phyloP scores from a whole-genome alignment of 352 stramenopile genomes.

The Globisporangium spinosum region DNA sequence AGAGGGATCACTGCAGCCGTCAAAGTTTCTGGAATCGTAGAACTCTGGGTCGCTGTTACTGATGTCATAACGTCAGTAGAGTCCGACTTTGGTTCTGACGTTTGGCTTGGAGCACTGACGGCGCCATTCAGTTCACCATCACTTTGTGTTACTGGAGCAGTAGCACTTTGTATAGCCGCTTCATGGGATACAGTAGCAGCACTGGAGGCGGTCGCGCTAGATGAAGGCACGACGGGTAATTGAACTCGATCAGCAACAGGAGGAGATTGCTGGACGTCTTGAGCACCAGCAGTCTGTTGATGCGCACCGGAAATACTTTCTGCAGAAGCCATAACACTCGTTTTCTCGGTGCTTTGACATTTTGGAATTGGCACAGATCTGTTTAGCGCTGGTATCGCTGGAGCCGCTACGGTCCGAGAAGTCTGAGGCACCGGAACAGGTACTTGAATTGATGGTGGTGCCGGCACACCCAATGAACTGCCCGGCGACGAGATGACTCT shows the following conservation, averaged over 20 bases:
- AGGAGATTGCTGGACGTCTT: background rate
- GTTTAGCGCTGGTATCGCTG: background rate
- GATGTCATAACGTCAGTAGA: background rate
- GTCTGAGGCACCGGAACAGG: background rate
- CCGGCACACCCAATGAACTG: constrained; percentile 1
- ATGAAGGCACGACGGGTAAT: background rate
- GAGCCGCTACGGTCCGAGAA: background rate
- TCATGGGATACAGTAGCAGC: background rate
- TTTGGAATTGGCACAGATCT: background rate
- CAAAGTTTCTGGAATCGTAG: background rate
- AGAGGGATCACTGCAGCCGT: background rate
- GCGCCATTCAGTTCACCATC: background rate
- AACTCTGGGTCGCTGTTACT: background rate
- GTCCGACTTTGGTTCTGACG: background rate
- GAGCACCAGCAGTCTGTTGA: background rate
- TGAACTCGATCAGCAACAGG: too few species aligned
- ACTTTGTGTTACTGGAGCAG: background rate
- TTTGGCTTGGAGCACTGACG: background rate
- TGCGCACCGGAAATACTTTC: background rate
- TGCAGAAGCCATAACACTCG: background rate
- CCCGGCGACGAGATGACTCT: constrained; percentile 7
- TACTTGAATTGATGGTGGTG: background rate
- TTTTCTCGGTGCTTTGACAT: background rate
- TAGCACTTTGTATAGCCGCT: background rate
- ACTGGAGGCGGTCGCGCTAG: background rate